A percentile compares a stretch with the other conserved stretches of the same genome.
phyloP scores from a whole-genome alignment of 2,329 filamentous ascomycete species.

The Metarhizium brunneum region DNA sequence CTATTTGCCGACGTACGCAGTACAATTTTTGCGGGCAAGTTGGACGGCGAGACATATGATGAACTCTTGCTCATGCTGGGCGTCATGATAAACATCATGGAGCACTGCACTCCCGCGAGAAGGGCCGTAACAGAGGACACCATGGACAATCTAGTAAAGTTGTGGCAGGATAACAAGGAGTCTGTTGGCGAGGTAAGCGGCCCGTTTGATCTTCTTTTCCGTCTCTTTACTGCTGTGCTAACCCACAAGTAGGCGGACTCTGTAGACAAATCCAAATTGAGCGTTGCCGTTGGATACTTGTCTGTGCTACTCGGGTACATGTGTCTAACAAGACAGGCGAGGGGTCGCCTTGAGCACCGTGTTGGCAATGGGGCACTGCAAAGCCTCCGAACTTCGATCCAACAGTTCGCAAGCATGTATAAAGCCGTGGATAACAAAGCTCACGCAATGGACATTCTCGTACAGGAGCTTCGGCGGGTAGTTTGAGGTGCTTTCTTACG shows the following conservation, averaged over 20 bases:
- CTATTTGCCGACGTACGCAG: slow-evolving; percentile 39
- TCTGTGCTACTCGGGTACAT: slow-evolving; percentile 77
- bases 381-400: slow-evolving; percentile 41
- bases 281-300: slow-evolving; percentile 80
- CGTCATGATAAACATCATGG: slow-evolving; percentile 78
- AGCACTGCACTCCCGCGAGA: slow-evolving; percentile 60
- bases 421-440: slow-evolving; percentile 37
- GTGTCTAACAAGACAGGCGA: slow-evolving; percentile 45
- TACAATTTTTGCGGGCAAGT: slow-evolving; percentile 38
- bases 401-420: slow-evolving; percentile 45
- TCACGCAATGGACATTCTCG: slow-evolving; percentile 27
- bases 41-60: slow-evolving; percentile 48
- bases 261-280: slow-evolving; percentile 64
- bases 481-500: background rate
- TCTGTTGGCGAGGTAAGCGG: slow-evolving; percentile 57
- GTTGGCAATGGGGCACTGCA: slow-evolving; percentile 34
- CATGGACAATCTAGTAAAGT: slow-evolving; percentile 49
- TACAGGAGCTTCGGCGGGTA: slow-evolving; percentile 23
- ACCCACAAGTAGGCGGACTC: slow-evolving; percentile 48
- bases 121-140: slow-evolving; percentile 27
- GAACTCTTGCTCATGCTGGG: slow-evolving; percentile 70
- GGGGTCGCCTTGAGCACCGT: slow-evolving; percentile 31
- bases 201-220: background rate
- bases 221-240: background rate
- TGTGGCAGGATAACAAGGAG: slow-evolving; percentile 61